Percentiles rank a stretch among this genome's conserved stretches.
phyloP scores from a whole-genome alignment of 2,329 filamentous ascomycete species.

The Metarhizium humberi region DNA sequence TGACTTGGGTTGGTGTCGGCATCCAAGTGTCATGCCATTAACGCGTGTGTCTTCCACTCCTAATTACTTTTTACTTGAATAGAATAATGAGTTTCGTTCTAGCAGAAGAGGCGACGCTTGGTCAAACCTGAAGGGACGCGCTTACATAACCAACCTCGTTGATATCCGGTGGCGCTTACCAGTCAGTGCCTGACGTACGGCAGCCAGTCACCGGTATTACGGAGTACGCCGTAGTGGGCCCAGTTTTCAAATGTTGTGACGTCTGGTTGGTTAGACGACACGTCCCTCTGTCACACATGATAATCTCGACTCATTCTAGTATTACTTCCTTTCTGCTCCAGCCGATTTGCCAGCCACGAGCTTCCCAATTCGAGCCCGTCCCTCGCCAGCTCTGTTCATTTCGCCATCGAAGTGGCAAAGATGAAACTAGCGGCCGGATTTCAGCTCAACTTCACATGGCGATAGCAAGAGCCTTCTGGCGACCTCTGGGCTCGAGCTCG shows the following conservation, averaged over 20 bases:
- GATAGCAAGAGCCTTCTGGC: slow-evolving; percentile 12
- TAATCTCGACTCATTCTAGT: neutral
- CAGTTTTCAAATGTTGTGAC: neutral
- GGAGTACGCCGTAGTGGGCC: no score
- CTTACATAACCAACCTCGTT: neutral
- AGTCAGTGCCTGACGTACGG: neutral
- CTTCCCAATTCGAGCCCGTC: neutral
- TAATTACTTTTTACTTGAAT: no score
- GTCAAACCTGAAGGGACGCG: neutral
- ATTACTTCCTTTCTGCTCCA: neutral
- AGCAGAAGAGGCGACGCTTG: no score
- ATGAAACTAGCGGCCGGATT: slow-evolving; percentile 8
- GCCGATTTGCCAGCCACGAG: neutral
- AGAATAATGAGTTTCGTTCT: no score
- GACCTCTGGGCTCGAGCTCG: neutral
- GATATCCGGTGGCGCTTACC: neutral
- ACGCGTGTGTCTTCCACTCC: no score
- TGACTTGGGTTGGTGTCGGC: no score
- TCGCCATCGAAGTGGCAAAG: slow-evolving; percentile 1
- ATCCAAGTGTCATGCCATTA: no score
- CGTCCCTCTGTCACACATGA: neutral
- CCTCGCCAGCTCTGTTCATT: neutral
- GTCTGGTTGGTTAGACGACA: neutral
- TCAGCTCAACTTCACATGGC: slow-evolving; percentile 13
- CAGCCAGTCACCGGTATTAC: neutral